These are phyloP conservation scores for Trichoderma aggressivum DNA, from an alignment of 2,329 filamentous ascomycete genomes.

Conservation along the genomic window DNA sequence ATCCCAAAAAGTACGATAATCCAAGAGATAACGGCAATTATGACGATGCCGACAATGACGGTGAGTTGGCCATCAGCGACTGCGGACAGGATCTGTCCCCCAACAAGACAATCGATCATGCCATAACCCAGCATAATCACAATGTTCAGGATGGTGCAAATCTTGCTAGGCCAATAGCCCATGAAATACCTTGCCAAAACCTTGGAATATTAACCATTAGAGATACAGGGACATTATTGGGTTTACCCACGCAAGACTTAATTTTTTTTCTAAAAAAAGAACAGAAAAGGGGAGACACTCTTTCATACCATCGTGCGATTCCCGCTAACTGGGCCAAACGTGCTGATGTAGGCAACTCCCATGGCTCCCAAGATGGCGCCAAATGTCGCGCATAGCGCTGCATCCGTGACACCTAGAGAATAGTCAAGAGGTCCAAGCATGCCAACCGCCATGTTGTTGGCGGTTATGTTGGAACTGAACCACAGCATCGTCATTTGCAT, in stretches of 20 bases:
- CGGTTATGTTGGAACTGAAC: constrained; percentile 44
- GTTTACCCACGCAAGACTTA: neutral
- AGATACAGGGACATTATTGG: neutral
- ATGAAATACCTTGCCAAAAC: constrained; percentile 74
- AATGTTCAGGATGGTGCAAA: constrained; percentile 34
- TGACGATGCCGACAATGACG: constrained; percentile 69
- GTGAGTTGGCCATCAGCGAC: constrained; percentile 64
- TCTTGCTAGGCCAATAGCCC: constrained; percentile 54
- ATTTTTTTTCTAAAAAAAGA: neutral
- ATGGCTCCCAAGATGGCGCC: constrained; percentile 71
- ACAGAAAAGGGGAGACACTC: neutral
- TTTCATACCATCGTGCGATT: constrained; percentile 65
- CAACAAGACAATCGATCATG: constrained; percentile 74
- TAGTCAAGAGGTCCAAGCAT: constrained; percentile 67
- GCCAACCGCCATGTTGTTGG: constrained; percentile 60
- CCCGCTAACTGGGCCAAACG: constrained; percentile 70
- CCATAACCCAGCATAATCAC: constrained; percentile 75
- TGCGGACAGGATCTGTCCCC: constrained; percentile 71
- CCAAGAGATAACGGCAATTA: constrained; percentile 53
- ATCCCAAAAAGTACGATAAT: neutral
- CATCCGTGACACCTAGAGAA: constrained; percentile 68
- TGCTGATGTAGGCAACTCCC: constrained; percentile 74
- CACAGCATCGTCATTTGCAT: constrained; percentile 41
- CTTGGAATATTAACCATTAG: constrained; percentile 19
- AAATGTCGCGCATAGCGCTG: constrained; percentile 68